A percentile compares a stretch with the other conserved stretches of the same genome.
These are phyloP conservation scores for Cryptococcus maquisensis DNA, from an alignment of 1,284 basidiomycete species.

Conservation along the genomic window DNA sequence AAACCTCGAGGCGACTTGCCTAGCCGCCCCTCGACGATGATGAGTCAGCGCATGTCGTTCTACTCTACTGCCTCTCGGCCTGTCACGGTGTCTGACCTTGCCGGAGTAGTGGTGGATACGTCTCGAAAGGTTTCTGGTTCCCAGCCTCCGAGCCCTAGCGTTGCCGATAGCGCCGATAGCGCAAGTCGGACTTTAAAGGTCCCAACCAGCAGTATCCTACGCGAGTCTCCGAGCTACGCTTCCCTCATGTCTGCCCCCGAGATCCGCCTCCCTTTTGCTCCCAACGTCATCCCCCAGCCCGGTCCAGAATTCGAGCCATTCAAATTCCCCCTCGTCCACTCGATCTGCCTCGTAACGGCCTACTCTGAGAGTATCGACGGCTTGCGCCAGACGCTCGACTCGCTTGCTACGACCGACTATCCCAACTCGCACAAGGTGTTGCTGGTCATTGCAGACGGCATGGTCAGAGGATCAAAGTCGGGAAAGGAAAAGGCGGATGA, in stretches of 20 bases:
- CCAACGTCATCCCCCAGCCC: constrained; percentile 87
- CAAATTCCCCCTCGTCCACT: constrained; percentile 89
- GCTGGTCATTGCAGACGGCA: constrained; percentile 93
- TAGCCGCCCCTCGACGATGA: too few species aligned
- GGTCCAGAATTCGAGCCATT: constrained; percentile 88
- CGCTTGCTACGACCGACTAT: constrained; percentile 95
- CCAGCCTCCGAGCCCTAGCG: too few species aligned
- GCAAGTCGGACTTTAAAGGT: constrained; percentile 38
- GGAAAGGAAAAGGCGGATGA: constrained; percentile 45
- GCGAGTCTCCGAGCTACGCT: too few species aligned
- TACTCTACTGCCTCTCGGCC: too few species aligned
- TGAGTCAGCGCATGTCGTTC: too few species aligned
- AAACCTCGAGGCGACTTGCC: too few species aligned
- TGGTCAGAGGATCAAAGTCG: constrained; percentile 94
- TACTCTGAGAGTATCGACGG: constrained; percentile 98
- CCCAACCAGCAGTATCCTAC: constrained; percentile 29
- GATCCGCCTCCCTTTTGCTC: constrained; percentile 79
- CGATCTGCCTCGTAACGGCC: constrained; percentile 94
- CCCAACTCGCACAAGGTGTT: constrained; percentile 97
- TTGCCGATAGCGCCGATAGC: not conserved
- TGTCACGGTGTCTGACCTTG: too few species aligned
- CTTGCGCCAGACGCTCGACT: constrained; percentile 93
- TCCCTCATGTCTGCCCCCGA: constrained; percentile 2
- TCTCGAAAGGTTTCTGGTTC: too few species aligned
- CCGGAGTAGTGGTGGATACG: too few species aligned